phyloP scores from a whole-genome alignment of 192 early-diverging fungal species.

The Phlyctochytrium bullatum region DNA sequence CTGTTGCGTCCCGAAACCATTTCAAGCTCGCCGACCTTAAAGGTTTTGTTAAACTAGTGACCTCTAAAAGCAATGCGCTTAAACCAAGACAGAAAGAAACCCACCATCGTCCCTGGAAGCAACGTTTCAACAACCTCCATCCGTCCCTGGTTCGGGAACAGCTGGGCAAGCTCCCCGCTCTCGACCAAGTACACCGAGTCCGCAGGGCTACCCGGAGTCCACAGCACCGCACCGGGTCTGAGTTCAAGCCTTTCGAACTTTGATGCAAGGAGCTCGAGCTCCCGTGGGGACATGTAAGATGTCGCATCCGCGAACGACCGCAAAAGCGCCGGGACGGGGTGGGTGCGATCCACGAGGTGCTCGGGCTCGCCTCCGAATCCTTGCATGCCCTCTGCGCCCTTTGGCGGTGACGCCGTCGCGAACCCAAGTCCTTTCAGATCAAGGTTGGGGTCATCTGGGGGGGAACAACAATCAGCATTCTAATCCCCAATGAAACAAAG shows the following conservation, averaged over 20 bases:
- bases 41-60: not conserved
- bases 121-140: slow-evolving; percentile 72
- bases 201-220: slow-evolving; percentile 57
- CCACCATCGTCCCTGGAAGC: slow-evolving; percentile 82
- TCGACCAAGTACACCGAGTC: slow-evolving; percentile 76
- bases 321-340: not conserved
- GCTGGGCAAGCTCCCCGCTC: slow-evolving; percentile 64
- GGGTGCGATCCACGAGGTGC: not conserved
- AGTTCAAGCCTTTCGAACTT: slow-evolving; percentile 62
- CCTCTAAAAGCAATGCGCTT: slow-evolving; percentile 3
- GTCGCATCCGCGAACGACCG: slow-evolving; percentile 9
- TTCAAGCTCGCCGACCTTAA: slow-evolving; percentile 73
- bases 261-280: slow-evolving; percentile 5
- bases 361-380: too few species aligned
- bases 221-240: slow-evolving; percentile 59
- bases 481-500: too few species aligned
- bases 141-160: slow-evolving; percentile 35
- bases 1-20: slow-evolving; percentile 57
- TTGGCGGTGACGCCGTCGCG: too few species aligned
- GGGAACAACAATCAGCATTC: too few species aligned
- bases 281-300: not conserved
- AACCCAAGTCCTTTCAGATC: too few species aligned
- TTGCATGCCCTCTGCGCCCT: too few species aligned
- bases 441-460: slow-evolving; percentile 1
- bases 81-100: slow-evolving; percentile 6